These are phyloP conservation scores for Xerocomellus intermedius DNA, from an alignment of 768 basidiomycete species.

Conservation along the genomic window DNA sequence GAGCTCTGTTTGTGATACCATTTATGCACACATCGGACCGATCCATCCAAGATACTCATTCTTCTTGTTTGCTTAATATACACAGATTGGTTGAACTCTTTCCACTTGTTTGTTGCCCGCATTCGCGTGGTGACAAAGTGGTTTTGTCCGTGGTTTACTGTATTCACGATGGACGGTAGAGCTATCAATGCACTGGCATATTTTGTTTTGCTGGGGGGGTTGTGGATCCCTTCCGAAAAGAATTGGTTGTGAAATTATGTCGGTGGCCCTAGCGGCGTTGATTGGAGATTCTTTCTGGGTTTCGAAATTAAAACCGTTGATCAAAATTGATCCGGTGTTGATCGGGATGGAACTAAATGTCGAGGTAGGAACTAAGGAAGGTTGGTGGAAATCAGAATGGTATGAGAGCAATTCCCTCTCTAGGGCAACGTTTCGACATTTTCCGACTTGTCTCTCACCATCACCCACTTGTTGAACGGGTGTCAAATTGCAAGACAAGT, in stretches of 20 bases:
- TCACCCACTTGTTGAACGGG: neutral
- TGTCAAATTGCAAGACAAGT: neutral
- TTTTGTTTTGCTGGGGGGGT: neutral
- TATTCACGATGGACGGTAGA: neutral
- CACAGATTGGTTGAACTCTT: neutral
- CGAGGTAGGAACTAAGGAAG: neutral
- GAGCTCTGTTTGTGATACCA: conserved; percentile 6
- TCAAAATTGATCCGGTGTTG: neutral
- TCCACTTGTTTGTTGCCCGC: neutral
- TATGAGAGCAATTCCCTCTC: neutral
- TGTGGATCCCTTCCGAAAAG: neutral
- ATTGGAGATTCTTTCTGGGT: neutral
- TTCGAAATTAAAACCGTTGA: neutral
- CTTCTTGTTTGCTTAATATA: conserved; percentile 11
- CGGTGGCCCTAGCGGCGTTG: neutral
- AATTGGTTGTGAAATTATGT: neutral
- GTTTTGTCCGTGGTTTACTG: neutral
- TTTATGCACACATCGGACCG: conserved; percentile 1
- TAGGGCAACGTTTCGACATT: too few relatives aligned
- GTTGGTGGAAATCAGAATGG: neutral
- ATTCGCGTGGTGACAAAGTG: neutral
- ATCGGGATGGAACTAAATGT: neutral
- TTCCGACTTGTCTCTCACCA: neutral
- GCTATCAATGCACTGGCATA: too few relatives aligned
- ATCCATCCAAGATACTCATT: neutral